Evolutionary conservation across 2,329 filamentous ascomycete genomes (phyloP).

Genomic region (Helicocarpus griseus): DNA sequence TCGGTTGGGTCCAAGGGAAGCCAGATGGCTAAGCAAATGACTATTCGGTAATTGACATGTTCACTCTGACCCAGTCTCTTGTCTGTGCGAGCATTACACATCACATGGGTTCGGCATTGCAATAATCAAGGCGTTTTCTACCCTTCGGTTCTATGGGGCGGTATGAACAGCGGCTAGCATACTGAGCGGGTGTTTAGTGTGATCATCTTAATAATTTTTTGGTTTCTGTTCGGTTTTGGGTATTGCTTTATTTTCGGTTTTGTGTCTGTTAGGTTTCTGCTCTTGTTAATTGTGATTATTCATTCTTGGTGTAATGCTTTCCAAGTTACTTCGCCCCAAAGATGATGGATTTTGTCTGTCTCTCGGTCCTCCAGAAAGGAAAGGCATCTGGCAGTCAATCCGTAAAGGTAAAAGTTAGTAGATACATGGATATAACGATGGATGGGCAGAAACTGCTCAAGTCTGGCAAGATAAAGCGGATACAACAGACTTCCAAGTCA

Average conservation of each 20-base stretch:
- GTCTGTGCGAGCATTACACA: background rate
- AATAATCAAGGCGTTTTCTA: background rate
- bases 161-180: background rate
- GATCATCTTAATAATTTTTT: background rate
- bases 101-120: background rate
- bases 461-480: too few species aligned
- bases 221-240: background rate
- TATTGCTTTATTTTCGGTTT: background rate
- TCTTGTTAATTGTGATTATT: background rate
- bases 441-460: too few species aligned
- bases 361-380: background rate
- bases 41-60: conserved; percentile 54
- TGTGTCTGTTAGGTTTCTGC: background rate
- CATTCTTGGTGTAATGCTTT: background rate
- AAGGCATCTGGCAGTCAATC: too few species aligned
- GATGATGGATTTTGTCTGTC: background rate
- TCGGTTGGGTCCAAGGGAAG: conserved; percentile 65
- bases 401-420: too few species aligned
- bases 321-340: background rate
- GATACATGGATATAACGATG: too few species aligned
- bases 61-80: conserved; percentile 6
- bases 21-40: conserved; percentile 89
- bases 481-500: too few species aligned
- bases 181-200: background rate
- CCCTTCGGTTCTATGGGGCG: background rate